These are phyloP conservation scores for Aspergillus sclerotiicarbonarius DNA, from an alignment of 495 filamentous ascomycete genomes.

Conservation along the genomic window DNA sequence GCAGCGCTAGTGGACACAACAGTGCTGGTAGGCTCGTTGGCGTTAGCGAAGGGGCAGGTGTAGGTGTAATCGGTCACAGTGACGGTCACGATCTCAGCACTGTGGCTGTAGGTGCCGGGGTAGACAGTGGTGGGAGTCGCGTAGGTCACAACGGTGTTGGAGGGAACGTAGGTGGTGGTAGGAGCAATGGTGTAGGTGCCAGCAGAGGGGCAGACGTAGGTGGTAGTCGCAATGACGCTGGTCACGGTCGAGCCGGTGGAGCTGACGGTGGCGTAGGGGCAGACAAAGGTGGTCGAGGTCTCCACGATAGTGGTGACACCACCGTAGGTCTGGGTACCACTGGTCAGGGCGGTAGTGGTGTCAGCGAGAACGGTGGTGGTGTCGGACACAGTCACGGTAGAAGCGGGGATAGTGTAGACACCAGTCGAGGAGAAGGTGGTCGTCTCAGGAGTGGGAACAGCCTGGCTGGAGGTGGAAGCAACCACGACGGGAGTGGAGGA, in stretches of 20 bases:
- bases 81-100: slow-evolving; percentile 63
- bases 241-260: slow-evolving; percentile 59
- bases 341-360: slow-evolving; percentile 58
- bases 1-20: slow-evolving; percentile 23
- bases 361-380: slow-evolving; percentile 68
- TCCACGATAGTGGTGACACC: slow-evolving; percentile 74
- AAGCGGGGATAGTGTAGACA: slow-evolving; percentile 77
- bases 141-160: slow-evolving; percentile 59
- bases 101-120: slow-evolving; percentile 73
- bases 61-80: slow-evolving; percentile 66
- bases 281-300: slow-evolving; percentile 67
- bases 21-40: slow-evolving; percentile 23
- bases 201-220: slow-evolving; percentile 73
- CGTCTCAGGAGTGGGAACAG: slow-evolving; percentile 63
- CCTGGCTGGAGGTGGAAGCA: slow-evolving; percentile 29
- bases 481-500: slow-evolving; percentile 33
- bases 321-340: slow-evolving; percentile 69
- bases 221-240: slow-evolving; percentile 69
- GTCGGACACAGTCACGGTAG: slow-evolving; percentile 68
- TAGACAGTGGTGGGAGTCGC: slow-evolving; percentile 63
- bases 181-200: slow-evolving; percentile 82
- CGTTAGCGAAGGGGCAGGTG: slow-evolving; percentile 66
- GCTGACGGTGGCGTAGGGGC: slow-evolving; percentile 71
- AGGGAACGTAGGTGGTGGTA: slow-evolving; percentile 57
- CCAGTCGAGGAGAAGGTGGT: slow-evolving; percentile 70